These are phyloP conservation scores for Auriscalpium vulgare DNA, from an alignment of 768 basidiomycete genomes.

Conservation along the genomic window DNA sequence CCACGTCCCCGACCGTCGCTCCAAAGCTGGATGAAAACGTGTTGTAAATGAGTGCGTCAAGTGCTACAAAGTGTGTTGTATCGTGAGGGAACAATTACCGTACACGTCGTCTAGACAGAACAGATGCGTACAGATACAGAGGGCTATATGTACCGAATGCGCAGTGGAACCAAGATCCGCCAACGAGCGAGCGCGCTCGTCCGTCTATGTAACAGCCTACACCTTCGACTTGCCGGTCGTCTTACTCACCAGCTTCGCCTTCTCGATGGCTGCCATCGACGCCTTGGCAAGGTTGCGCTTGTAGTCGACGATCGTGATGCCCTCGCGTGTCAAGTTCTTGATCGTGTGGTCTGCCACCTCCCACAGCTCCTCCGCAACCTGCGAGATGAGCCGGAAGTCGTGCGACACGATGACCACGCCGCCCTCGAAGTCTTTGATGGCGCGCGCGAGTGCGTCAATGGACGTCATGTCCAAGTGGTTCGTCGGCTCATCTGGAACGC, in stretches of 20 bases:
- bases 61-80: too few species aligned
- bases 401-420: constrained; percentile 99
- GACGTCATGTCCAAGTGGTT: constrained; percentile 98
- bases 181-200: not conserved
- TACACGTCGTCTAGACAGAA: too few species aligned
- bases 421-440: constrained; percentile 96
- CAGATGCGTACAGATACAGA: too few species aligned
- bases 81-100: too few species aligned
- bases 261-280: constrained; percentile 83
- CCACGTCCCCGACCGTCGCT: too few species aligned
- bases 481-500: constrained; percentile 73
- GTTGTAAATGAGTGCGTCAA: too few species aligned
- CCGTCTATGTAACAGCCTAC: constrained; percentile 22
- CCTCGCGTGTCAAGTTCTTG: constrained; percentile 82
- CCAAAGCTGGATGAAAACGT: too few species aligned
- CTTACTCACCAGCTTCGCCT: constrained; percentile 91
- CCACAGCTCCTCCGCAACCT: constrained; percentile 99
- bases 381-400: constrained; percentile 97
- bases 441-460: constrained; percentile 90
- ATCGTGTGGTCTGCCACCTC: constrained; percentile 95
- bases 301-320: constrained; percentile 89
- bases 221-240: constrained; percentile 63
- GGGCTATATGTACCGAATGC: too few species aligned
- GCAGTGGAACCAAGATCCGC: too few species aligned
- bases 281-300: constrained; percentile 80